Evolutionary conservation across 345 rosid genomes (phyloP).

Genomic region (Mallotus nudiflorus): DNA sequence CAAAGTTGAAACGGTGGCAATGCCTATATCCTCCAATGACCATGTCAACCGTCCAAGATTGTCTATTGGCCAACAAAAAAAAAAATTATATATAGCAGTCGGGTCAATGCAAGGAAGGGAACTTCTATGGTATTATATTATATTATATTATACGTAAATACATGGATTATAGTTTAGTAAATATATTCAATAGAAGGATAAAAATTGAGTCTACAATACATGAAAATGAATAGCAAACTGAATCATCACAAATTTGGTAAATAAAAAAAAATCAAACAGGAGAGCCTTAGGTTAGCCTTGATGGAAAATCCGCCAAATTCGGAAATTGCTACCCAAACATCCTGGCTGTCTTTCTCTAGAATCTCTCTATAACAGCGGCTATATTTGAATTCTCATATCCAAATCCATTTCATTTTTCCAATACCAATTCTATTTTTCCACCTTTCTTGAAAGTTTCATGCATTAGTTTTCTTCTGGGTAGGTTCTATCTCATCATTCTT

Average conservation of each 20-base stretch:
- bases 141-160: too few relatives aligned
- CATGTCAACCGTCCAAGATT: neutral
- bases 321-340: constrained; percentile 21
- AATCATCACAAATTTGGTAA: too few relatives aligned
- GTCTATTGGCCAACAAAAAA: neutral
- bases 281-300: neutral
- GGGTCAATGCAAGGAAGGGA: constrained; percentile 1
- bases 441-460: neutral
- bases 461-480: neutral
- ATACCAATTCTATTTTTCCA: neutral
- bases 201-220: too few relatives aligned
- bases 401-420: constrained; percentile 5
- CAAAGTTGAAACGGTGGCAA: too few relatives aligned
- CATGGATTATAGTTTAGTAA: too few relatives aligned
- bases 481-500: neutral
- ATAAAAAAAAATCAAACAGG: too few relatives aligned
- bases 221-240: too few relatives aligned
- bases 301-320: constrained; percentile 33
- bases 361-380: constrained; percentile 13
- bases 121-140: too few relatives aligned
- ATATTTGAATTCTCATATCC: neutral
- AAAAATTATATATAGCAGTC: neutral
- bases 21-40: too few relatives aligned
- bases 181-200: too few relatives aligned
- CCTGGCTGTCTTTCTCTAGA: neutral